These are phyloP conservation scores for Corymbia citriodora DNA, from an alignment of 441 rosid species.

Conservation along the genomic window DNA sequence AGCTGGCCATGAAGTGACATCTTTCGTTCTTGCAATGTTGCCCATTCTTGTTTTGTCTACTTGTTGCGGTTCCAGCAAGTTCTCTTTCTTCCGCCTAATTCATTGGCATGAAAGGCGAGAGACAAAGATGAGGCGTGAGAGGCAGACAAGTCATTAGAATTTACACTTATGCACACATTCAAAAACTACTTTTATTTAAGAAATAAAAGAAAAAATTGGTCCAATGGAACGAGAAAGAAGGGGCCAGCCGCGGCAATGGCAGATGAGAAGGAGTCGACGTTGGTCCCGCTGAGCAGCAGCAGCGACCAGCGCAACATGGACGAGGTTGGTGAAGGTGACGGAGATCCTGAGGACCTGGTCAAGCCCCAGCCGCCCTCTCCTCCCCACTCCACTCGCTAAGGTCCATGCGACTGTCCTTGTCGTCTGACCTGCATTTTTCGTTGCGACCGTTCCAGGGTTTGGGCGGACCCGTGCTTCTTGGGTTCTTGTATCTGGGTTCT, in stretches of 20 bases:
- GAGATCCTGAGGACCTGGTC: constrained; percentile 58
- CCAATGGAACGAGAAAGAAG: background rate
- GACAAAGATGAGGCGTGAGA: too few species aligned
- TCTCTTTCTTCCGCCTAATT: too few species aligned
- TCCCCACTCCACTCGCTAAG: constrained; percentile 52
- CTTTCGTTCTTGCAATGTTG: too few species aligned
- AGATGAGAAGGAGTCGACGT: constrained; percentile 17
- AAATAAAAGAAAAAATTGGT: too few species aligned
- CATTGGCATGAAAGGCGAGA: too few species aligned
- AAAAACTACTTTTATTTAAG: too few species aligned
- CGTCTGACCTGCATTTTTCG: background rate
- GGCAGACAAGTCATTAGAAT: too few species aligned
- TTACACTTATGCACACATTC: background rate
- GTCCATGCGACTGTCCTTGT: constrained; percentile 5
- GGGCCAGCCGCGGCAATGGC: constrained; percentile 24
- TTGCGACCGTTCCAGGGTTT: background rate
- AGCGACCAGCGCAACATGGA: background rate
- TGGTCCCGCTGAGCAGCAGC: too few species aligned
- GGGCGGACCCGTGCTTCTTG: background rate
- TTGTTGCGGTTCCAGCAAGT: too few species aligned
- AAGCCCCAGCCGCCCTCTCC: constrained; percentile 41
- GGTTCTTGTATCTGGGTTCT: background rate
- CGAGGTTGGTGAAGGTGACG: constrained; percentile 12
- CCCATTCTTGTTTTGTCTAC: too few species aligned
- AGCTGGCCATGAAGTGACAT: too few species aligned